phyloP scores from a whole-genome alignment of 1,139 yeast genomes.

The Debaryomyces nepalensis region DNA sequence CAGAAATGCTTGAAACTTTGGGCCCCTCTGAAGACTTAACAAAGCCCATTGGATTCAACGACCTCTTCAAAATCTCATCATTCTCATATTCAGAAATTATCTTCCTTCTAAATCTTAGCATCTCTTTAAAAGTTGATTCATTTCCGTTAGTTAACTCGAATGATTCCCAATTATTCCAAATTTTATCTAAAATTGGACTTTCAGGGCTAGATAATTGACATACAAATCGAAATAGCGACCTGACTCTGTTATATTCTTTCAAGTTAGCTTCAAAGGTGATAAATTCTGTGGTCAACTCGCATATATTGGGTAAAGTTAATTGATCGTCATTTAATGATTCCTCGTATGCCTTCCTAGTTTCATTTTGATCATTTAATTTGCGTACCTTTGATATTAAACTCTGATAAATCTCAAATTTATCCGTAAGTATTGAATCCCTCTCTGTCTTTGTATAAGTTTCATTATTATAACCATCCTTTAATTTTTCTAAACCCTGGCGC shows the following conservation, averaged over 20 bases:
- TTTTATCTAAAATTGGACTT: conserved; percentile 24
- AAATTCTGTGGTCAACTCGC: conserved; percentile 40
- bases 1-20: background rate
- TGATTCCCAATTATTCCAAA: conserved; percentile 71
- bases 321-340: conserved; percentile 24
- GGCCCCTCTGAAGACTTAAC: conserved; percentile 41
- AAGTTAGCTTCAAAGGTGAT: conserved; percentile 53
- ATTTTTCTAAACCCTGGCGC: conserved; percentile 22
- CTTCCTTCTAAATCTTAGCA: conserved; percentile 65
- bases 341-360: conserved; percentile 25
- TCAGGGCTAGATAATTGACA: conserved; percentile 27
- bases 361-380: conserved; percentile 20
- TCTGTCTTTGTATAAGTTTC: conserved; percentile 12
- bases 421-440: conserved; percentile 21
- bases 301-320: conserved; percentile 33
- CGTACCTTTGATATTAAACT: conserved; percentile 18
- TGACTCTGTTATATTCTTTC: conserved; percentile 59
- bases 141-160: conserved; percentile 76
- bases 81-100: conserved; percentile 39
- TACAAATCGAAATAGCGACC: conserved; percentile 58
- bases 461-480: conserved; percentile 9
- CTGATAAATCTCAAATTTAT: conserved; percentile 30
- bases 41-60: conserved; percentile 57
- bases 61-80: conserved; percentile 26
- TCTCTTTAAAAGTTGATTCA: conserved; percentile 73